Base-by-base conservation (phyloP, 257 asterid species). In the Solanum sejunctum region DNA sequence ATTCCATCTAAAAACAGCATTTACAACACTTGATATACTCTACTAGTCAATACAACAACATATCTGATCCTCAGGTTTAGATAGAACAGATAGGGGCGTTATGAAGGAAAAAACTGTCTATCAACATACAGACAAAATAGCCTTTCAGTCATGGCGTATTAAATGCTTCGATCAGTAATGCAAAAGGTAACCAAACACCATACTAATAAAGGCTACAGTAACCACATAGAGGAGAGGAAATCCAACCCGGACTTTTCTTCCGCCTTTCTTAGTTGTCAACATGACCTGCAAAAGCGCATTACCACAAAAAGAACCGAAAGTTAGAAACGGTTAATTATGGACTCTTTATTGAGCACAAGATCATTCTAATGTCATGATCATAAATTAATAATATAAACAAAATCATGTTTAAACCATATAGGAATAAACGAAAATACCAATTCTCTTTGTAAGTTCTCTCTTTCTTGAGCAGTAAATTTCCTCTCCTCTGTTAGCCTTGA, bases 221-320 rank as follows among this genome's bases (percentile, higher is more conserved):
- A 93, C 92, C 54, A 94, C 98, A 39, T 85, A 93, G 43, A 93
- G 89, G 56, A 93, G 91, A 5, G 98, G 97, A 47, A 93, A 93
- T 63, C 98, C 98, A 77, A 87, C 93, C 85, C 80, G 91, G 41
- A 91, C 89, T 84, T 71, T 91, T 86, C 89, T 90, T 52, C 58
- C 80, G 3, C 85, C 89, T 28, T 84, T 84, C 71, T 61, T 91
- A 72, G 86, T 87, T 72, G 90, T 91, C 86, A 86, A 81, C 13
- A 82, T 85, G 57, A 86, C 95, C 99, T 95, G 94, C 81, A 52
- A 17, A 49, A 58, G 47, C 71, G 47, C 10, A 72, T 43, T 77
- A 55, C 39, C 80, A 69, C 60, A 45, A 64, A 15, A 83, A 63
- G 75, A 84, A 60, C 39, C 61, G 11, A 5, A n/a, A 63, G 2